phyloP scores from a whole-genome alignment of 2,329 filamentous ascomycete species.

The Capronia epimyces region DNA sequence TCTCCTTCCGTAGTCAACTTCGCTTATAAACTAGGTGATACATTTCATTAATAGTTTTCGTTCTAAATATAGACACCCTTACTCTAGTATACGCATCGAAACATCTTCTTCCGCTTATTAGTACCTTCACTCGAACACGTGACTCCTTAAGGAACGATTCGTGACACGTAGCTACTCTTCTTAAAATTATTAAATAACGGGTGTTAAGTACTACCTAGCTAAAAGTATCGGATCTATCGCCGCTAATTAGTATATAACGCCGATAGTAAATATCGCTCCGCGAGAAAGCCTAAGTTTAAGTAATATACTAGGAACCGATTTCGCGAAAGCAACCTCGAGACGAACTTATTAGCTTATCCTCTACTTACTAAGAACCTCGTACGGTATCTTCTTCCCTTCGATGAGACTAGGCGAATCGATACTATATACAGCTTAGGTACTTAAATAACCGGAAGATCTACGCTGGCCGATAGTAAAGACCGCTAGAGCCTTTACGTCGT shows the following conservation, averaged over 20 bases:
- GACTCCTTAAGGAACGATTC: too few relatives aligned
- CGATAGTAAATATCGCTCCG: conserved; percentile 7
- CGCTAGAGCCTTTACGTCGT: conserved; percentile 9
- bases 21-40: too few relatives aligned
- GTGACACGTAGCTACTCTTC: conserved; percentile 4
- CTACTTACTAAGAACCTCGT: conserved; percentile 8
- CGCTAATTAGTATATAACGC: conserved; percentile 10
- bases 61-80: too few relatives aligned
- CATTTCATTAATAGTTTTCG: too few relatives aligned
- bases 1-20: too few relatives aligned
- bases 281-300: conserved; percentile 11
- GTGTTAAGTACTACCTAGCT: conserved; percentile 10
- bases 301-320: conserved; percentile 6
- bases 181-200: conserved; percentile 13
- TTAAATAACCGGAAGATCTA: conserved; percentile 13
- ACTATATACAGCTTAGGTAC: conserved; percentile 10
- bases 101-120: too few relatives aligned
- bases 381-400: conserved; percentile 14
- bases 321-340: conserved; percentile 8
- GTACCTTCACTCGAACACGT: too few relatives aligned
- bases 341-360: conserved; percentile 11
- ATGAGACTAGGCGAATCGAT: conserved; percentile 16
- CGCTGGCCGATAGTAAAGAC: conserved; percentile 14
- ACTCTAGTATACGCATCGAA: too few relatives aligned
- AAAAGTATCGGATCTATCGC: conserved; percentile 11